Conservation (phyloP, 176 grass and related monocot species). For the Juncus effusus region DNA sequence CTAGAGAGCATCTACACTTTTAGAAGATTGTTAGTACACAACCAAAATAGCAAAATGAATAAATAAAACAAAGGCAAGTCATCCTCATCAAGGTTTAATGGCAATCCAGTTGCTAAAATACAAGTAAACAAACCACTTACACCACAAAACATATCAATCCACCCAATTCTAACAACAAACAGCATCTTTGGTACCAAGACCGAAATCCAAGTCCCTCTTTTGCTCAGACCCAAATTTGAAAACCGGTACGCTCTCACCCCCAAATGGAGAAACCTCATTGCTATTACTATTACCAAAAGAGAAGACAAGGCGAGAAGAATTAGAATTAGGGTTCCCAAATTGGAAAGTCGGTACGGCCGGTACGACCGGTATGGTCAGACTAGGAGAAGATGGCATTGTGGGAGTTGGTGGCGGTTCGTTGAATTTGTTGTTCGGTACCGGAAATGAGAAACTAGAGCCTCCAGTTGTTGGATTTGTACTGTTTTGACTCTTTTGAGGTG, state of each 20-base stretch:
- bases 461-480: background rate
- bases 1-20: too few relatives aligned
- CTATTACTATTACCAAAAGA: constrained; percentile 12
- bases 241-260: constrained; percentile 8
- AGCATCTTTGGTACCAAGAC: constrained; percentile 3
- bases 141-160: too few relatives aligned
- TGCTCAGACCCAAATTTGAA: constrained; percentile 21
- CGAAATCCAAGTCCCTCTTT: constrained; percentile 8
- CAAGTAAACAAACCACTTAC: too few relatives aligned
- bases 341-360: constrained; percentile 2
- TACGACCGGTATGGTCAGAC: background rate
- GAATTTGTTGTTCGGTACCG: constrained; percentile 18
- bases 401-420: constrained; percentile 25
- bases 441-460: constrained; percentile 20
- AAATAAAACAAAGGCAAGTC: too few relatives aligned
- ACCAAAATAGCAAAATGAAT: too few relatives aligned
- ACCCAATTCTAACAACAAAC: constrained; percentile 10
- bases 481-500: background rate
- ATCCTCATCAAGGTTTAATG: too few relatives aligned
- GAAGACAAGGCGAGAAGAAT: constrained; percentile 27
- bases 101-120: too few relatives aligned
- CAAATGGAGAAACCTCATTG: constrained; percentile 5
- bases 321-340: constrained; percentile 21
- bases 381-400: constrained; percentile 21
- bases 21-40: too few relatives aligned